Base-by-base conservation (phyloP, 768 basidiomycete genomes). In the Hericium coralloides region DNA sequence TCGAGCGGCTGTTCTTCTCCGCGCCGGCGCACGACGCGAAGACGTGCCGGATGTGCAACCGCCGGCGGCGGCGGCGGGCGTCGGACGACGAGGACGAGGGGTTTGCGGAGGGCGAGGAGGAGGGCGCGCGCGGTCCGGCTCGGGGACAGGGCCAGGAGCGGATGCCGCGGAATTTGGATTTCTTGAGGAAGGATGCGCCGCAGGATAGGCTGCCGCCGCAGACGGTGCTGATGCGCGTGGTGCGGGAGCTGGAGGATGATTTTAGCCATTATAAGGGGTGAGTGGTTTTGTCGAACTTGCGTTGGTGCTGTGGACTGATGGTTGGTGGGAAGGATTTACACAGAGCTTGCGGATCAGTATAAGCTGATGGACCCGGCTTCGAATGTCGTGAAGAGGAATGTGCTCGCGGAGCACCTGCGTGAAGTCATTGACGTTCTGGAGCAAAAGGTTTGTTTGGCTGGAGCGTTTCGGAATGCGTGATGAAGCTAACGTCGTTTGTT, bases 221-320 rank as follows among this genome's bases (percentile, higher is more conserved):
- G 70, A 94, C 93, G 0, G 82, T 95, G 12, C 79, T 97, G 3
- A 79, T 84, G 26, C 76, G 89, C 3, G 92, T 97, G 12, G 73
- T 98, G 31, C 69, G 87, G 58, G 92, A 95, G 70, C 75, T 99
- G 8, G 95, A 98, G 67, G 93, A 93, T 59, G 95, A 99, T 67
- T 98, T 98, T 66, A 82, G 82, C 38, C 92, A 93, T 71, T 95
- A 95, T 69, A 97, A 92, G 72, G 84, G 87, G 97, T 98, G 62
- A 26, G 84, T 74, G 49, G 38, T 43, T n/a, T 55, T 48, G 38
- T 22, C 59, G 56, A n/a, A n/a, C n/a, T 49, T 9, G 14, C 43
- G 23, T 37, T 48, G 12, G 43, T 45, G 23, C n/a, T 22, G 31
- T 49, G 26, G 22, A 20, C 55, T 37, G 17, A 41, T 53, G 48